Evolutionary conservation across 176 grass and related monocot genomes (phyloP).

Genomic region (Aegilops longissima): DNA sequence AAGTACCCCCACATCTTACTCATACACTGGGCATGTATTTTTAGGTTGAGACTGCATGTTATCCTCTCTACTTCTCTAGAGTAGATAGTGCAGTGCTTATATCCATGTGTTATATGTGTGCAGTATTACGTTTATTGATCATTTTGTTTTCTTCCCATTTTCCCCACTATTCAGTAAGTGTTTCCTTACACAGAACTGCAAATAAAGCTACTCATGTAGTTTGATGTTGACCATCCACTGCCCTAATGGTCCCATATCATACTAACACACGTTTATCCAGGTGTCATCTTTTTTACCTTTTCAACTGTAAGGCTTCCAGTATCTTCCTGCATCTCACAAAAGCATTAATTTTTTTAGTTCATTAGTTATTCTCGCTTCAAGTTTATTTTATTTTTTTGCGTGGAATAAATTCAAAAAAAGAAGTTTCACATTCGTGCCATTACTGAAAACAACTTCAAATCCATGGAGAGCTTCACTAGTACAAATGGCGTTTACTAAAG

Average conservation of each 20-base stretch:
- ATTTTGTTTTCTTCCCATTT: background rate
- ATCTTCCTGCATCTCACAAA: background rate
- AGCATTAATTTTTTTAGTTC: slow-evolving; percentile 26
- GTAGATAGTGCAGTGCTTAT: background rate
- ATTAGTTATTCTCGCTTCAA: slow-evolving; percentile 23
- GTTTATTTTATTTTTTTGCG: background rate
- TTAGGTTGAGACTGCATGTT: slow-evolving; percentile 17
- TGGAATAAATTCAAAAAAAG: background rate
- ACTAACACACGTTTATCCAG: background rate
- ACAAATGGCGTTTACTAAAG: background rate
- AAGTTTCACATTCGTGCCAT: background rate
- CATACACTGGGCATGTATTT: slow-evolving; percentile 9
- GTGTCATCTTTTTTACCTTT: background rate
- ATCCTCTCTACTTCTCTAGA: background rate
- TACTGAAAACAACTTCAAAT: slow-evolving; percentile 5
- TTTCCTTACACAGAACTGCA: background rate
- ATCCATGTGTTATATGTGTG: slow-evolving; percentile 11
- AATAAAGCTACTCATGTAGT: slow-evolving; percentile 8
- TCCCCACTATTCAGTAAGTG: background rate
- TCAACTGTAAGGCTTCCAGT: background rate
- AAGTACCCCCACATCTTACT: background rate
- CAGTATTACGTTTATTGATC: background rate
- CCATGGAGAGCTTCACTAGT: background rate
- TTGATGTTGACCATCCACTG: background rate
- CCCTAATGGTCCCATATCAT: background rate